A percentile compares a stretch with the other conserved stretches of the same genome.
These are phyloP conservation scores for Fermentozyma sake DNA, from an alignment of 1,139 yeast genomes.

Conservation along the genomic window DNA sequence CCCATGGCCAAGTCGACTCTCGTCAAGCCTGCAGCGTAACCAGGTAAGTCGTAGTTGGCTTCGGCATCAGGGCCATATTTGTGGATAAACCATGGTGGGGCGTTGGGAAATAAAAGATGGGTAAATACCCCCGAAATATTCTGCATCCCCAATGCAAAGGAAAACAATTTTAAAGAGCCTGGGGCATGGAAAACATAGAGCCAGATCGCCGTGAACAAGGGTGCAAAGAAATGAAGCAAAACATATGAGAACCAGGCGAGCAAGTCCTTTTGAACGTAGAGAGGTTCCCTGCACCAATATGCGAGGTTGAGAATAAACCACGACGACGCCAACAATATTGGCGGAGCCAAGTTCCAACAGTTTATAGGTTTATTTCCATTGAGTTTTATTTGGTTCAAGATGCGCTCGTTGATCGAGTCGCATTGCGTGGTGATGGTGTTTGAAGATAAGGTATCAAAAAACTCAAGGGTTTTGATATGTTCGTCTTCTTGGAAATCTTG, in stretches of 20 bases:
- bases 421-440: conserved; percentile 6
- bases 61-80: conserved; percentile 49
- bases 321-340: conserved; percentile 23
- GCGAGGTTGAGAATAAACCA: conserved; percentile 42
- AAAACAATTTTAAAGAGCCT: conserved; percentile 51
- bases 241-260: conserved; percentile 61
- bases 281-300: conserved; percentile 30
- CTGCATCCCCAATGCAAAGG: conserved; percentile 52
- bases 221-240: conserved; percentile 54
- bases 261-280: conserved; percentile 39
- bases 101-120: conserved; percentile 58
- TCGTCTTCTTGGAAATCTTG: conserved; percentile 11
- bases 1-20: conserved; percentile 62
- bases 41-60: conserved; percentile 57
- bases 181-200: conserved; percentile 65
- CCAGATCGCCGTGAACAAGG: conserved; percentile 60
- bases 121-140: conserved; percentile 58
- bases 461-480: conserved; percentile 6
- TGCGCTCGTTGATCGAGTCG: conserved; percentile 6
- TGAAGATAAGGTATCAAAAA: conserved; percentile 5
- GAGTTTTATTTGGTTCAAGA: conserved; percentile 4
- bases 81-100: conserved; percentile 71
- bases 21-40: conserved; percentile 67
- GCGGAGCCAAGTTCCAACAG: conserved; percentile 24
- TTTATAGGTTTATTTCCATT: conserved; percentile 13